Evolutionary conservation across 1,284 basidiomycete species (phyloP), one percentile per base, ranked within the genome.

Genomic region (Austropuccinia psidii): DNA sequence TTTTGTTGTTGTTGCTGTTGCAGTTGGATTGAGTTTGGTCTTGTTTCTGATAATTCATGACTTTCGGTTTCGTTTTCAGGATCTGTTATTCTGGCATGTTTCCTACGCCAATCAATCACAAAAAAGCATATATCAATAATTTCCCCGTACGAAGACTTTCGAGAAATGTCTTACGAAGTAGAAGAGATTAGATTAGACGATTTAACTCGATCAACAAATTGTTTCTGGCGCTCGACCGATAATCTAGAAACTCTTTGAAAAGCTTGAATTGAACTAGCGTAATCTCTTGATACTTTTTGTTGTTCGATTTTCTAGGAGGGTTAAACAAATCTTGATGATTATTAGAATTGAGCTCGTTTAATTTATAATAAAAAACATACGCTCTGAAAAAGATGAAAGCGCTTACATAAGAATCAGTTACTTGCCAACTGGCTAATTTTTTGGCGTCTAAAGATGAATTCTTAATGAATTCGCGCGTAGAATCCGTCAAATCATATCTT

Each of bases 381-480:
- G 21, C 49, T 37, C 45, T 74, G 67, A 57, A 17, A 33, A 61
- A 43, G 29, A 15, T 8, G 21, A 37, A 4, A 39, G 15, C 13
- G 54, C 58, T 61, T 17, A 72, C 69, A 52, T 33, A 54, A 24
- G 45, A 49, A 33, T 72, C 58, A 19, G 69, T 31, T 3, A 62
- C 69, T 58, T 72, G 41, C 69, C 69, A 61, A 49, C 45, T 27
- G n/a, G 69, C 69, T 41, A 72, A 49, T 33, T 72, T 19, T 86
- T 96, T 97, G 80, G 98, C 82, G 78, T 97, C 93, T 57, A 90
- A 90, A 0, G 92, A 93, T 5, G 90, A 90, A 74, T 92, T 88
- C 83, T 97, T 98, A 45, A 92, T 89, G 87, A 98, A 93, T 11
- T 89, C 89, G 58, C 94, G 86, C 49, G 95, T 98, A 39, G 91